Conservation (phyloP, 805 yeast species). For the Metschnikowia dekortorum region DNA sequence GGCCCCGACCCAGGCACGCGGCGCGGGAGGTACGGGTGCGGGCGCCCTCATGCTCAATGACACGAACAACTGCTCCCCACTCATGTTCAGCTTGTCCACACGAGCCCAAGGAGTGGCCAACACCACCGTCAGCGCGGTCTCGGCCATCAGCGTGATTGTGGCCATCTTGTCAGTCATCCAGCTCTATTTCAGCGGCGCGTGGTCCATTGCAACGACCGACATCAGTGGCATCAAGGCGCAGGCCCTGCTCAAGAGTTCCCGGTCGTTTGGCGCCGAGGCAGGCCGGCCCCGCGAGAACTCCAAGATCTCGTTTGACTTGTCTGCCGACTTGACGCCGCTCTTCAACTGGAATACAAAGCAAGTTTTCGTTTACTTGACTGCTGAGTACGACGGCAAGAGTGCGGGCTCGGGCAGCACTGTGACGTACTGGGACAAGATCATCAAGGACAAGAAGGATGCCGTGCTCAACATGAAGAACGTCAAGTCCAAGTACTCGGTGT, state of each 20-base stretch:
- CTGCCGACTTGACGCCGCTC: conserved; percentile 67
- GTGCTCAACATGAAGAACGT: conserved; percentile 45
- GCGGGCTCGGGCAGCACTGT: conserved; percentile 57
- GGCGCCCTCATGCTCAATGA: background rate
- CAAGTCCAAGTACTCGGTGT: conserved; percentile 75
- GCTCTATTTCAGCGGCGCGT: conserved; percentile 43
- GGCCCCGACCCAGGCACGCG: too few relatives aligned
- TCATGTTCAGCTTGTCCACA: conserved; percentile 32
- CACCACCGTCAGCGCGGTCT: conserved; percentile 49
- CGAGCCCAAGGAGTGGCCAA: conserved; percentile 49
- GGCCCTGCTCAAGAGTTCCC: conserved; percentile 49
- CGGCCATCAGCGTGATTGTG: conserved; percentile 45
- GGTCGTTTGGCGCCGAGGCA: conserved; percentile 61
- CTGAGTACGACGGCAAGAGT: conserved; percentile 62
- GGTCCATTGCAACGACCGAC: conserved; percentile 35
- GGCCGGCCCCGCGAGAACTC: conserved; percentile 75
- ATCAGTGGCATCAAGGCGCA: conserved; percentile 32
- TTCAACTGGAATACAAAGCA: conserved; percentile 98
- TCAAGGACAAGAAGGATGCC: conserved; percentile 57
- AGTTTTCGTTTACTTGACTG: conserved; percentile 85
- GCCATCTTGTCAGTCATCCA: conserved; percentile 48
- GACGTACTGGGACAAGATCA: conserved; percentile 88
- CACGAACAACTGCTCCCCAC: background rate
- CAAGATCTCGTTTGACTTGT: conserved; percentile 66
- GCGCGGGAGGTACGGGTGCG: background rate